A percentile compares a stretch with the other conserved stretches of the same genome.
Evolutionary conservation across 2,329 filamentous ascomycete species (phyloP).

Genomic region (Nemania sp.): DNA sequence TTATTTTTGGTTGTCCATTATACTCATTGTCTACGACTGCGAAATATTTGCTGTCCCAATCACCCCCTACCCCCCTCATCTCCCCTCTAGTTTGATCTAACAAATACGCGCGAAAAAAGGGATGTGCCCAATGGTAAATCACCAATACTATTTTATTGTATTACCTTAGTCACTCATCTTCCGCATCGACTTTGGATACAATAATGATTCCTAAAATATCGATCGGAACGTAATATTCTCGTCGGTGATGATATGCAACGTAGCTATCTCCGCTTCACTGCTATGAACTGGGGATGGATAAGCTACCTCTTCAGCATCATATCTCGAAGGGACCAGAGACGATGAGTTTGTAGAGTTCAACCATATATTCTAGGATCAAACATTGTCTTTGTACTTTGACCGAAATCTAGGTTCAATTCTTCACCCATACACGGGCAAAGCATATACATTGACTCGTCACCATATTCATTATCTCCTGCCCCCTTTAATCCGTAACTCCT

Average conservation of each 20-base stretch:
- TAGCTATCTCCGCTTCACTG: neutral
- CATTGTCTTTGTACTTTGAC: neutral
- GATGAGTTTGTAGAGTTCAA: neutral
- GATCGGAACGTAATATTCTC: neutral
- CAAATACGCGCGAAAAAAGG: too few species aligned
- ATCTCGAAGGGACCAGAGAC: neutral
- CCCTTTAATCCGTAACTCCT: conserved; percentile 14
- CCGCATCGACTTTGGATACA: too few species aligned
- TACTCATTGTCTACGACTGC: too few species aligned
- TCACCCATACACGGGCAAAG: neutral
- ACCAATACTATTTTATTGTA: too few species aligned
- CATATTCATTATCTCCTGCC: conserved; percentile 26
- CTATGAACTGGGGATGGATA: neutral
- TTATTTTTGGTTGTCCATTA: too few species aligned
- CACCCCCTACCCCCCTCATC: too few species aligned
- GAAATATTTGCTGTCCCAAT: too few species aligned
- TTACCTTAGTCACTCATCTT: too few species aligned
- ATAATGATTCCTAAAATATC: too few species aligned
- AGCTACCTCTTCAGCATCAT: neutral
- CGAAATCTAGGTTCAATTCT: neutral
- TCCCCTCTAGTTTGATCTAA: too few species aligned
- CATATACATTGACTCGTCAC: conserved; percentile 8
- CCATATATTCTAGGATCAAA: neutral
- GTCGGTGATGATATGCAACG: neutral
- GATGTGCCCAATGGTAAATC: too few species aligned